Evolutionary conservation across 805 yeast species (phyloP).

Genomic region (Wickerhamomyces strasburgensis): DNA sequence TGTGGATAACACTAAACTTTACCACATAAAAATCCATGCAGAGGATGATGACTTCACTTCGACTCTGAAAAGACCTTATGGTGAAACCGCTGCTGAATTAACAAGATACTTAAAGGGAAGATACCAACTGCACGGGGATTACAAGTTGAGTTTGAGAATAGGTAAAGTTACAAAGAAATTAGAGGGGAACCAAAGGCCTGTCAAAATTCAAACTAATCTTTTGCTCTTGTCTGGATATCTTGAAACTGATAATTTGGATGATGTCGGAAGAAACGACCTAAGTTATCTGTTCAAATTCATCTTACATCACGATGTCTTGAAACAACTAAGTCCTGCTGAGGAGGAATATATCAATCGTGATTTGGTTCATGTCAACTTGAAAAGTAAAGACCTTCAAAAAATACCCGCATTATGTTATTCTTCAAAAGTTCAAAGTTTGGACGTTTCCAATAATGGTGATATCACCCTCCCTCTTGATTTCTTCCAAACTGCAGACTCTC

Average conservation of each 20-base stretch:
- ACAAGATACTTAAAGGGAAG: constrained; percentile 69
- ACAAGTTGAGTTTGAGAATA: constrained; percentile 66
- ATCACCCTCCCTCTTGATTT: constrained; percentile 80
- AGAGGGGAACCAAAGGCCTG: constrained; percentile 68
- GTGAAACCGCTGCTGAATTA: constrained; percentile 72
- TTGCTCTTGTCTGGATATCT: constrained; percentile 73
- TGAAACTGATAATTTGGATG: constrained; percentile 69
- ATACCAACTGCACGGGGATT: constrained; percentile 67
- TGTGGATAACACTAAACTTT: constrained; percentile 21
- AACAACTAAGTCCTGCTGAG: constrained; percentile 61
- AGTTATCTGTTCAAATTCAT: constrained; percentile 79
- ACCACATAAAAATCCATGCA: constrained; percentile 67
- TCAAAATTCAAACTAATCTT: constrained; percentile 69
- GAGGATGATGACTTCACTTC: constrained; percentile 80
- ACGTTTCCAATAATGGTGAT: constrained; percentile 83
- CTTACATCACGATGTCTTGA: constrained; percentile 56
- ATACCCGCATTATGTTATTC: constrained; percentile 84
- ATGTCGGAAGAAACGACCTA: constrained; percentile 78
- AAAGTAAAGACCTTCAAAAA: constrained; percentile 69
- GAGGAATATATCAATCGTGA: constrained; percentile 62
- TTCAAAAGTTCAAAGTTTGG: constrained; percentile 71
- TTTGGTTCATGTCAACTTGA: constrained; percentile 67
- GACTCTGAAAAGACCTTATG: constrained; percentile 73
- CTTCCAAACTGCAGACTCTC: constrained; percentile 69
- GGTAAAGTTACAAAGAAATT: constrained; percentile 74